These are phyloP conservation scores for Emmonsia crescens DNA, from an alignment of 2,329 filamentous ascomycete genomes.

Conservation along the genomic window DNA sequence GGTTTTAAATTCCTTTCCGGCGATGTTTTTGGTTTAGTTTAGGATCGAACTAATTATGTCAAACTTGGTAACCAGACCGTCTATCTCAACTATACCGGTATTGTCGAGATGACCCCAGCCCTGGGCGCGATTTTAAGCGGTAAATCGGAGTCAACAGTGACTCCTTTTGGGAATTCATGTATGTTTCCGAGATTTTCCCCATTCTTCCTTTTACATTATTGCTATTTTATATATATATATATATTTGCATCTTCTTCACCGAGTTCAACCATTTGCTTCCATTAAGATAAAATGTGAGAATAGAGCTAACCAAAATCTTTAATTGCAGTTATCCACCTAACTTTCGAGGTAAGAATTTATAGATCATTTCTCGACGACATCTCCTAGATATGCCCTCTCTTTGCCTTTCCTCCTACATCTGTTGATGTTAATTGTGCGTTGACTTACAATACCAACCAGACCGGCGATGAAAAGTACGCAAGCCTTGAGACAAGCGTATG, in stretches of 20 bases:
- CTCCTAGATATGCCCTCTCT: neutral
- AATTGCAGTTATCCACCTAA: conserved; percentile 30
- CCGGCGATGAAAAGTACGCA: conserved; percentile 33
- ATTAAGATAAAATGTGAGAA: neutral
- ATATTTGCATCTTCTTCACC: neutral
- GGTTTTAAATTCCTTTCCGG: conserved; percentile 4
- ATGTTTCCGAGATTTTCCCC: conserved; percentile 11
- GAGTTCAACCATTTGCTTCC: too few relatives aligned
- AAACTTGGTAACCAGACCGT: conserved; percentile 13
- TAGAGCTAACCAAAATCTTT: neutral
- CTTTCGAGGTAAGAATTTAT: conserved; percentile 25
- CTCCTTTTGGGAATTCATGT: conserved; percentile 33
- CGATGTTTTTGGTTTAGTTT: neutral
- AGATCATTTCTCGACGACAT: neutral
- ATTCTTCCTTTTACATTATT: neutral
- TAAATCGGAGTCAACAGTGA: conserved; percentile 23
- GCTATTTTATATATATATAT: neutral
- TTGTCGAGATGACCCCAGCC: conserved; percentile 26
- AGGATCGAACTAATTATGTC: conserved; percentile 1
- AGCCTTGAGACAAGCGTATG: conserved; percentile 31
- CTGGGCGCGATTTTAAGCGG: conserved; percentile 25
- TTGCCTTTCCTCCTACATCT: neutral
- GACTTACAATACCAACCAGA: conserved; percentile 17
- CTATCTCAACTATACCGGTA: conserved; percentile 33
- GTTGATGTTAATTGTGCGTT: neutral